Evolutionary conservation across 1,139 yeast species (phyloP).

Genomic region (Torulaspora globosa): DNA sequence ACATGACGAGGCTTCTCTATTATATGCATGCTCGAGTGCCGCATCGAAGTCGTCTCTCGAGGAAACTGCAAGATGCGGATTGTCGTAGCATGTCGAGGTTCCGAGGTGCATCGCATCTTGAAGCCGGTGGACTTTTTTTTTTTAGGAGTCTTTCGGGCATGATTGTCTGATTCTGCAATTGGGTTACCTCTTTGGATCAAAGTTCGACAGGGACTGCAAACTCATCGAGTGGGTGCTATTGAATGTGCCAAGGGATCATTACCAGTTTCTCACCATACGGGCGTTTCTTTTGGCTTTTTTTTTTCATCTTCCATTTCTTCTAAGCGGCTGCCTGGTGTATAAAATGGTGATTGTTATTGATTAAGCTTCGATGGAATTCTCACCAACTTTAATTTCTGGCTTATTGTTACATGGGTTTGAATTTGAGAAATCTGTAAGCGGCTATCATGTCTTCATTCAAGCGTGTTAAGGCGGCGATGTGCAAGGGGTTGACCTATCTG

Average conservation of each 20-base stretch:
- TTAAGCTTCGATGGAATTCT: not conserved
- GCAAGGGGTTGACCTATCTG: slow-evolving; percentile 19
- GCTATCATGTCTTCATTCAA: not conserved
- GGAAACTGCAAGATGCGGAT: not conserved
- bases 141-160: not conserved
- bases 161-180: not conserved
- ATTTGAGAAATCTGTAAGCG: not conserved
- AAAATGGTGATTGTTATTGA: not conserved
- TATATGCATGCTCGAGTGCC: not conserved
- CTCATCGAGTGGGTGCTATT: no score
- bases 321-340: not conserved
- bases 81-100: not conserved
- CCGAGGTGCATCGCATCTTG: not conserved
- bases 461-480: slow-evolving; percentile 1
- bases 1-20: not conserved
- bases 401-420: not conserved
- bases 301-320: not conserved
- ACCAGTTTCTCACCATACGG: not conserved
- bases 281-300: not conserved
- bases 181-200: not conserved
- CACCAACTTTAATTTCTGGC: not conserved
- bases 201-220: not conserved
- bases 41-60: not conserved
- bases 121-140: not conserved
- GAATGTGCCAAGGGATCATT: not conserved